Base-by-base conservation (phyloP, 495 filamentous ascomycete species). In the Peziza echinospora region DNA sequence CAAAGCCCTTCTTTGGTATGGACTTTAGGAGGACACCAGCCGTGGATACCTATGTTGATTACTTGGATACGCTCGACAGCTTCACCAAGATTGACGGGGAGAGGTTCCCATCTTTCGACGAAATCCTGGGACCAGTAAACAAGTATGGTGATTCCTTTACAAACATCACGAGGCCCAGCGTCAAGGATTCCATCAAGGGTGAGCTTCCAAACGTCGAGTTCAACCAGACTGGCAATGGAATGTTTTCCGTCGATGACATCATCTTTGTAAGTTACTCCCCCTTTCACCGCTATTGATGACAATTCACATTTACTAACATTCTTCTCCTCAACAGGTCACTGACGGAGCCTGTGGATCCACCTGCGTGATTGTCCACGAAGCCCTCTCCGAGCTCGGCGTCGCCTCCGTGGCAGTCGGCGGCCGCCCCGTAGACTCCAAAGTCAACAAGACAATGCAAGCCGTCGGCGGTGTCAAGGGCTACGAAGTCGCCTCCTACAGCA, bases 21-120 rank as follows among this genome's bases (percentile, higher is more conserved):
- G 54, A 56, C 19, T 50, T 56, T 45, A 53, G 54, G 3, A 52
- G 49, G 49, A 49, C 46, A 24, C 54, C 54, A 10, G 41, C 46
- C 17, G 21, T 56, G 1, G 46, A 41, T n/a, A 34, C n/a, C n/a
- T n/a, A n/a, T n/a, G n/a, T n/a, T n/a, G n/a, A n/a, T n/a, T n/a
- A n/a, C n/a, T n/a, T n/a, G n/a, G n/a, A n/a, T n/a, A n/a, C n/a
- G n/a, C n/a, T n/a, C n/a, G n/a, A n/a, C n/a, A n/a, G n/a, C n/a
- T n/a, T 34, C 26, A 8, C 8, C 8, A 34, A 34, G 26, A n/a
- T 8, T 8, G 26, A 34, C n/a, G 26, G 26, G 8, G n/a, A 8
- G 8, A 8, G 8, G n/a, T 34, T 34, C n/a, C n/a, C 26, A 8
- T 8, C 8, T n/a, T 8, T 34, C n/a, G 26, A 34, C n/a, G 26